These are phyloP conservation scores for Cymbopogon citratus DNA, from an alignment of 176 grass and related monocot genomes.

Conservation along the genomic window DNA sequence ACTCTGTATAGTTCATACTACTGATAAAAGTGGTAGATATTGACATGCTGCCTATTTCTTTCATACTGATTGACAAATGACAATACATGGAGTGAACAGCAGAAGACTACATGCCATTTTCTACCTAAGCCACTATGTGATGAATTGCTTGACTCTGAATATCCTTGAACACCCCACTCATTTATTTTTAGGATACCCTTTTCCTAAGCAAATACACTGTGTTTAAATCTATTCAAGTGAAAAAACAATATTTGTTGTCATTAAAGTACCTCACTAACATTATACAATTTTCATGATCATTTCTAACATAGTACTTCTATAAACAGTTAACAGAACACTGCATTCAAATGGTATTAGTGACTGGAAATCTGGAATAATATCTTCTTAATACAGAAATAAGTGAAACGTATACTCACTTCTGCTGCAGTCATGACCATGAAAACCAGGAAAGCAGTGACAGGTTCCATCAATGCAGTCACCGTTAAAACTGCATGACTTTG, in stretches of 20 bases:
- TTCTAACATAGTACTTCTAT: neutral
- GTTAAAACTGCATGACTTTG: constrained; percentile 71
- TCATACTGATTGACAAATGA: constrained; percentile 15
- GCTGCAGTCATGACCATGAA: constrained; percentile 78
- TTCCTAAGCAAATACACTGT: no score
- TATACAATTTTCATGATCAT: neutral
- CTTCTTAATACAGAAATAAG: neutral
- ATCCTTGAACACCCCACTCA: neutral
- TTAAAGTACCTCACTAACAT: neutral
- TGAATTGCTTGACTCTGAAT: neutral
- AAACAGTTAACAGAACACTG: neutral
- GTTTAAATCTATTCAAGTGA: no score
- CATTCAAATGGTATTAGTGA: neutral
- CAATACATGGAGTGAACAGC: neutral
- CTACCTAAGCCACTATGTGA: neutral
- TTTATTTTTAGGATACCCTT: neutral
- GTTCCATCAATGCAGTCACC: constrained; percentile 89
- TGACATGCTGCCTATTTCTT: neutral
- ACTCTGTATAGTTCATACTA: constrained; percentile 1
- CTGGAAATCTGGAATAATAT: neutral
- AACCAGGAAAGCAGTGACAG: constrained; percentile 93
- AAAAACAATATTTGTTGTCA: neutral
- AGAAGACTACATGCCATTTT: constrained; percentile 4
- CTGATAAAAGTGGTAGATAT: neutral
- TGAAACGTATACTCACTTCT: constrained; percentile 57